Percentiles rank a stretch among this genome's conserved stretches.
Evolutionary conservation across 2,329 filamentous ascomycete species (phyloP).

Genomic region (Curvularia sp.): DNA sequence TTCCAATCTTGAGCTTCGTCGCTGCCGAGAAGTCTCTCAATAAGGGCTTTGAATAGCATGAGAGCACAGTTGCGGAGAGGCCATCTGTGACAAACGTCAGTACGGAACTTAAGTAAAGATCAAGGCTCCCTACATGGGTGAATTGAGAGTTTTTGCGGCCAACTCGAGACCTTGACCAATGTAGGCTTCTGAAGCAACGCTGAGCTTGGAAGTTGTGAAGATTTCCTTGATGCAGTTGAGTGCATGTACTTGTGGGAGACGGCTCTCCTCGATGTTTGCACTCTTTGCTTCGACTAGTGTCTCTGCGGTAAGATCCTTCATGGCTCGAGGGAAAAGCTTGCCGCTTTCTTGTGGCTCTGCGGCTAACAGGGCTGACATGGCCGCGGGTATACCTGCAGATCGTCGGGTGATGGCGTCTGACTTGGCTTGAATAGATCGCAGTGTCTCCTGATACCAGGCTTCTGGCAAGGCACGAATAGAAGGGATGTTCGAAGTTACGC

Average conservation of each 20-base stretch:
- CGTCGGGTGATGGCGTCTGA: constrained; percentile 81
- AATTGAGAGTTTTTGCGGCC: constrained; percentile 80
- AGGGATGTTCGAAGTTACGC: constrained; percentile 59
- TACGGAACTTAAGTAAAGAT: neutral
- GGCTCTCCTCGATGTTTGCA: constrained; percentile 61
- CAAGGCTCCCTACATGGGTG: constrained; percentile 67
- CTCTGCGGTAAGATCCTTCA: constrained; percentile 67
- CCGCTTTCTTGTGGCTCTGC: constrained; percentile 66
- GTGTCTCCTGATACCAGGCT: constrained; percentile 74
- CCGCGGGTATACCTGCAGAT: constrained; percentile 88
- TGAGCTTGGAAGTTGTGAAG: constrained; percentile 81
- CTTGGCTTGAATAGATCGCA: constrained; percentile 75
- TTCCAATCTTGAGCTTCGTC: constrained; percentile 69
- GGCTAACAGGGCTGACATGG: constrained; percentile 81
- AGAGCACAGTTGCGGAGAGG: constrained; percentile 92
- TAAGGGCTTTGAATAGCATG: constrained; percentile 84
- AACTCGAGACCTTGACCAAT: constrained; percentile 77
- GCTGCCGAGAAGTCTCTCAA: constrained; percentile 78
- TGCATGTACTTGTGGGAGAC: constrained; percentile 90
- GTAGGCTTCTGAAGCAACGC: constrained; percentile 74
- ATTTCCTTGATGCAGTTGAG: constrained; percentile 93
- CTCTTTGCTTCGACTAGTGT: constrained; percentile 62
- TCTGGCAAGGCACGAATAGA: constrained; percentile 60
- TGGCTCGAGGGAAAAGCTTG: constrained; percentile 67
- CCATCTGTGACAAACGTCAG: constrained; percentile 65